Conservation (phyloP, 768 basidiomycete species). For the Mycena kentingensis region DNA sequence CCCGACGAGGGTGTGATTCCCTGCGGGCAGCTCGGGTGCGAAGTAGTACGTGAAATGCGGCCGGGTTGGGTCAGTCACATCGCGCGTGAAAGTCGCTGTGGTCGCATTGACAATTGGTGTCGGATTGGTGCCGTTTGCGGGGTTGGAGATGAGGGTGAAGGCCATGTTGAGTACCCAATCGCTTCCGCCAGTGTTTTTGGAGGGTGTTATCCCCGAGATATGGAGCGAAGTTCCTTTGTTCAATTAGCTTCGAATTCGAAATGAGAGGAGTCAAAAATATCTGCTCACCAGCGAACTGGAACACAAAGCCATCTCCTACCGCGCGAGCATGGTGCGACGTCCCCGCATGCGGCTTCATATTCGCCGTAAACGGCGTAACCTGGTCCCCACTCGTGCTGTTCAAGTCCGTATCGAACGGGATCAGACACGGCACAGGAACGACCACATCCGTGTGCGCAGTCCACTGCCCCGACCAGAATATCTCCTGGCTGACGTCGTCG, state of each 20-base stretch:
- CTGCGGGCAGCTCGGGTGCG: neutral
- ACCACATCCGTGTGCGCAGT: neutral
- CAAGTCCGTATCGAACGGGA: neutral
- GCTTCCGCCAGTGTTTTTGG: neutral
- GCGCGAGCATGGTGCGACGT: neutral
- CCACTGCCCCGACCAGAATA: neutral
- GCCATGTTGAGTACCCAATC: neutral
- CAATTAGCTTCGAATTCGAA: neutral
- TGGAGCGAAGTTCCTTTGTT: neutral
- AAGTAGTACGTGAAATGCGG: slow-evolving; percentile 10
- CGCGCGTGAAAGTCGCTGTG: neutral
- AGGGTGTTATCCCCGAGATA: neutral
- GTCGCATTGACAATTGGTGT: neutral
- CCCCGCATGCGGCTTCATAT: neutral
- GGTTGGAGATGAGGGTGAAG: neutral
- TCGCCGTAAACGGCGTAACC: neutral
- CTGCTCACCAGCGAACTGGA: neutral
- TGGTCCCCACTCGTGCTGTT: neutral
- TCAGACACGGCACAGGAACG: neutral
- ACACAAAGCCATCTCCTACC: neutral
- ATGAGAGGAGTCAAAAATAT: neutral
- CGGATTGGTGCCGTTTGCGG: neutral
- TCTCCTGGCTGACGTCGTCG: neutral
- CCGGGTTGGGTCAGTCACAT: slow-evolving; percentile 1
- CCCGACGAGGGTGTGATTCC: slow-evolving; percentile 9